These are phyloP conservation scores for Salix brachista DNA, from an alignment of 345 rosid genomes.

Conservation along the genomic window DNA sequence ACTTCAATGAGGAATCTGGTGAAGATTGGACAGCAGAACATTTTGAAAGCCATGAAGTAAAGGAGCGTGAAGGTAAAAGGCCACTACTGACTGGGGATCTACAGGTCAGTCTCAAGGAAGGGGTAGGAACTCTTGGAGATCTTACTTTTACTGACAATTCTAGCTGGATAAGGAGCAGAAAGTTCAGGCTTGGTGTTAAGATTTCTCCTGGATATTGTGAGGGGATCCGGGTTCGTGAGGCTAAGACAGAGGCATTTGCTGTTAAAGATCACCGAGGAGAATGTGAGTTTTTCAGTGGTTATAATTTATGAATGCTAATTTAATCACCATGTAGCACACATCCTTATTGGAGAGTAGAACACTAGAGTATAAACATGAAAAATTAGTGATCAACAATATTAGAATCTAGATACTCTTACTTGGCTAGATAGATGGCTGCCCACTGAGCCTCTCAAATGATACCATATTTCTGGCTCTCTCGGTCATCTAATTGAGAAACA, in stretches of 20 bases:
- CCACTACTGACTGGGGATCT: constrained; percentile 85
- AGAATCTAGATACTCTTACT: not conserved
- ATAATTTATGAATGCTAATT: constrained; percentile 6
- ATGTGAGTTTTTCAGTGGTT: constrained; percentile 42
- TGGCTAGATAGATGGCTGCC: not conserved
- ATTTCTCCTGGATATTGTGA: constrained; percentile 48
- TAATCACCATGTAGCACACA: not conserved
- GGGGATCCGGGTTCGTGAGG: constrained; percentile 63
- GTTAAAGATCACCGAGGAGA: constrained; percentile 98
- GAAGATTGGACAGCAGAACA: constrained; percentile 70
- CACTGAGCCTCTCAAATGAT: not conserved
- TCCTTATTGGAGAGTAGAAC: not conserved
- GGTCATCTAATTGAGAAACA: not conserved
- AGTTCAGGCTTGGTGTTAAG: constrained; percentile 88
- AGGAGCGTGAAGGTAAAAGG: constrained; percentile 84
- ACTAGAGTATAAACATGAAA: not conserved
- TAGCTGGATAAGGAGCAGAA: constrained; percentile 95
- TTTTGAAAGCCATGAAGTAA: constrained; percentile 68
- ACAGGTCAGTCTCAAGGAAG: constrained; percentile 69
- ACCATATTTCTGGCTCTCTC: not conserved
- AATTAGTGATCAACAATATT: not conserved
- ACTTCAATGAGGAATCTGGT: constrained; percentile 61
- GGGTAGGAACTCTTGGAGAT: constrained; percentile 82
- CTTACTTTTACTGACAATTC: constrained; percentile 89
- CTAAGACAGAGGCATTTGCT: constrained; percentile 82